These are phyloP conservation scores for Fraxinus pennsylvanica DNA, from an alignment of 257 asterid species.

Conservation along the genomic window DNA sequence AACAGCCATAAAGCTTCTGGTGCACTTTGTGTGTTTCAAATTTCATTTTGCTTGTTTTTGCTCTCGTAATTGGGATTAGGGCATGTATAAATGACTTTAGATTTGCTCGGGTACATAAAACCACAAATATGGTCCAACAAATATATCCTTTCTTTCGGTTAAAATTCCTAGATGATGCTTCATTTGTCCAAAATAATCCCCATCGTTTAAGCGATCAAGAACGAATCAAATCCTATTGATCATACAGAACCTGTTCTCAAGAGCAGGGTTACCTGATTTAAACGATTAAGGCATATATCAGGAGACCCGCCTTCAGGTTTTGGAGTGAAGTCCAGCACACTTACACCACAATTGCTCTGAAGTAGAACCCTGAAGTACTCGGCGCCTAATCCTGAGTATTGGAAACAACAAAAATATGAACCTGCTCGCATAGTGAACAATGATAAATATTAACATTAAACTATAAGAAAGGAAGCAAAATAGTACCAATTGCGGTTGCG, in stretches of 20 bases:
- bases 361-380: conserved; percentile 84
- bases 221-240: neutral
- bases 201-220: neutral
- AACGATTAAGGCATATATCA: conserved; percentile 74
- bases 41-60: neutral
- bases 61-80: neutral
- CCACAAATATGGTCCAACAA: neutral
- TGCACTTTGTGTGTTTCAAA: neutral
- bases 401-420: conserved; percentile 8
- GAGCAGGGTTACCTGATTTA: conserved; percentile 63
- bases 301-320: conserved; percentile 61
- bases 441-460: neutral
- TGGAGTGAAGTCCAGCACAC: conserved; percentile 91
- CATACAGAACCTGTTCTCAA: neutral
- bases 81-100: too few species aligned
- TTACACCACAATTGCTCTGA: conserved; percentile 95
- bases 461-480: conserved; percentile 1
- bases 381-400: conserved; percentile 62
- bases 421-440: neutral
- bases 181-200: neutral
- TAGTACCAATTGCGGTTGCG: conserved; percentile 86
- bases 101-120: neutral
- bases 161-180: neutral
- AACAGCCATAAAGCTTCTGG: neutral
- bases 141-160: neutral